Conservation (phyloP, 1,284 basidiomycete species). For the Ganoderma multipileum region DNA sequence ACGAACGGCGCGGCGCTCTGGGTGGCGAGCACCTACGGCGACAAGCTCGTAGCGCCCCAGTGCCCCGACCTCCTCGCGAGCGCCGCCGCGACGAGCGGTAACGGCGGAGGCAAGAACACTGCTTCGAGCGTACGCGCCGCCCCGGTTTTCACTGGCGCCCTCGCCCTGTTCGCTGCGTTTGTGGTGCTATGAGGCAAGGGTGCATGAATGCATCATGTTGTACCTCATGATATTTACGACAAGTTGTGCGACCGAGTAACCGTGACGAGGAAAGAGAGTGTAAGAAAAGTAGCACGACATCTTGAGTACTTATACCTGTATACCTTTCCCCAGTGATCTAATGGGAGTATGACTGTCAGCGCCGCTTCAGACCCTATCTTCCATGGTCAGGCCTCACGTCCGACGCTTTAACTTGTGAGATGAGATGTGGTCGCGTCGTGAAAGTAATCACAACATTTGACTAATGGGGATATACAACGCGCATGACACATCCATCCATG, state of each 20-base stretch:
- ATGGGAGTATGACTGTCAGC: neutral
- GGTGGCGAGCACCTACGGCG: conserved; percentile 76
- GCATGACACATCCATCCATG: neutral
- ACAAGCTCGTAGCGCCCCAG: conserved; percentile 64
- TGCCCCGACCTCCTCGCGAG: conserved; percentile 61
- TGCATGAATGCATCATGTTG: no score
- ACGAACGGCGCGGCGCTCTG: conserved; percentile 87
- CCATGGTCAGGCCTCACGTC: neutral
- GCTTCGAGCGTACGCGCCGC: conserved; percentile 7
- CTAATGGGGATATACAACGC: no score
- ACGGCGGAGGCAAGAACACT: conserved; percentile 7
- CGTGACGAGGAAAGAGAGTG: neutral
- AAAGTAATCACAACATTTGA: no score
- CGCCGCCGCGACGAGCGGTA: conserved; percentile 7
- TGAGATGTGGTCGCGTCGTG: neutral
- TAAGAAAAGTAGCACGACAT: neutral
- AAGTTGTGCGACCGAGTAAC: neutral
- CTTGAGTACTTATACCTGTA: neutral
- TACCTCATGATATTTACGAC: neutral
- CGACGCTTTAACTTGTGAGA: neutral
- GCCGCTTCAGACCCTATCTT: neutral
- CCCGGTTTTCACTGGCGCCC: neutral
- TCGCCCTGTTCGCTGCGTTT: conserved; percentile 6
- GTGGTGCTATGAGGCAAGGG: neutral
- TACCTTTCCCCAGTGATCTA: neutral